These are phyloP conservation scores for Arabis alpina DNA, from an alignment of 345 rosid species.

Conservation along the genomic window DNA sequence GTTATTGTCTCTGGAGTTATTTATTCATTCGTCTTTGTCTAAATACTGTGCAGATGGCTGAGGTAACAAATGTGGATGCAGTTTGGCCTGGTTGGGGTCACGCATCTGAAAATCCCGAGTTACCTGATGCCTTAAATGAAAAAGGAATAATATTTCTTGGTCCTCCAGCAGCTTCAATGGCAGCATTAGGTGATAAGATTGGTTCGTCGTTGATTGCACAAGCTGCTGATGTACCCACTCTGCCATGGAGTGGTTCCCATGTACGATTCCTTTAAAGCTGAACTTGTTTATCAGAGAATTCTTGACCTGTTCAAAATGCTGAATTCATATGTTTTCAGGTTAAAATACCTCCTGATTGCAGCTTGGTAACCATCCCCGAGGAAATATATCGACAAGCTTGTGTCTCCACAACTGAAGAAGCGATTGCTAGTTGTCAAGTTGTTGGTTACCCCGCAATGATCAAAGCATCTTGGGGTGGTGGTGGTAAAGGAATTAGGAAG, in stretches of 20 bases:
- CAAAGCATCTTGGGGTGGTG: slow-evolving; percentile 99
- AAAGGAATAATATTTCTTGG: slow-evolving; percentile 96
- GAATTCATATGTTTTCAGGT: slow-evolving; percentile 58
- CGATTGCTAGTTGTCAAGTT: slow-evolving; percentile 94
- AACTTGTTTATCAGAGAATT: slow-evolving; percentile 9
- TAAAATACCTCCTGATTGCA: slow-evolving; percentile 72
- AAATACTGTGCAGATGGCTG: slow-evolving; percentile 78
- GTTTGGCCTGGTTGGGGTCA: slow-evolving; percentile 99
- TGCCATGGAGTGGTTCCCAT: slow-evolving; percentile 99
- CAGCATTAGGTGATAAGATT: slow-evolving; percentile 96
- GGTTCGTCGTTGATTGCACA: slow-evolving; percentile 99
- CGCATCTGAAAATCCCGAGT: slow-evolving; percentile 98
- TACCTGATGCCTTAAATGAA: slow-evolving; percentile 83
- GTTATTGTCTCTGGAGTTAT: slow-evolving; percentile 4
- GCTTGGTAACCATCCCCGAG: slow-evolving; percentile 84
- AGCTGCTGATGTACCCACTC: slow-evolving; percentile 99
- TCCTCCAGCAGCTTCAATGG: slow-evolving; percentile 90
- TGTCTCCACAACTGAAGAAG: slow-evolving; percentile 97
- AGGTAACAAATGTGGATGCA: slow-evolving; percentile 95
- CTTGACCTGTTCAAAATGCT: slow-evolving; percentile 25
- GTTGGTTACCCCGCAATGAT: slow-evolving; percentile 99
- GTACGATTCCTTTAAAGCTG: slow-evolving; percentile 46
- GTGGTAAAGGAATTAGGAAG: slow-evolving; percentile 99
- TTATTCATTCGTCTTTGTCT: slow-evolving; percentile 19
- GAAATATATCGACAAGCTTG: slow-evolving; percentile 93